A percentile compares a stretch with the other conserved stretches of the same genome.
These are phyloP conservation scores for Lomentospora prolificans DNA, from an alignment of 2,329 filamentous ascomycete genomes.

Conservation along the genomic window DNA sequence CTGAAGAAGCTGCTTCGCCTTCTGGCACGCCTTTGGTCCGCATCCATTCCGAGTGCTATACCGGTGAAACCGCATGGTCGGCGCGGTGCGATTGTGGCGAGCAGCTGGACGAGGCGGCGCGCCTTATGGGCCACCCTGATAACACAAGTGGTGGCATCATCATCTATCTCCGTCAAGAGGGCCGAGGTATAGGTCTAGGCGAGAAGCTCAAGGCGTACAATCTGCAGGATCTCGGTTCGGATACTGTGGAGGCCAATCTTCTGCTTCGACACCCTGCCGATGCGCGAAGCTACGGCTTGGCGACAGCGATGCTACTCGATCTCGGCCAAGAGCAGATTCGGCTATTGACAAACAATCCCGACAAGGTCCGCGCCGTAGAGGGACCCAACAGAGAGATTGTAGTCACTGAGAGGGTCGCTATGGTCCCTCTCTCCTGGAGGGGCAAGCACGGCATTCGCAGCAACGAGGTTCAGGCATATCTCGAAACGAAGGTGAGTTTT, in stretches of 20 bases:
- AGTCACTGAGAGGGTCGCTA: slow-evolving; percentile 83
- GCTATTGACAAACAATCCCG: slow-evolving; percentile 90
- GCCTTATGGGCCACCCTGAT: slow-evolving; percentile 72
- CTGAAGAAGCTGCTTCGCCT: neutral
- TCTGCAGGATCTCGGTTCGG: slow-evolving; percentile 89
- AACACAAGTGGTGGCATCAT: slow-evolving; percentile 71
- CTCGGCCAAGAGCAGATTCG: slow-evolving; percentile 70
- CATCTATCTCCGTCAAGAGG: slow-evolving; percentile 91
- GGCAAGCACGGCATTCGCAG: slow-evolving; percentile 75
- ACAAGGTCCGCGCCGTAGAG: slow-evolving; percentile 91
- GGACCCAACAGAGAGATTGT: slow-evolving; percentile 80
- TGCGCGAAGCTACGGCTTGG: slow-evolving; percentile 88
- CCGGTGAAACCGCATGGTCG: slow-evolving; percentile 96
- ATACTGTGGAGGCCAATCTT: slow-evolving; percentile 94
- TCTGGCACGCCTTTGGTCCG: slow-evolving; percentile 59
- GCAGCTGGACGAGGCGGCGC: slow-evolving; percentile 90
- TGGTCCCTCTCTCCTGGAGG: slow-evolving; percentile 93
- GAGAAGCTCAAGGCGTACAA: slow-evolving; percentile 99
- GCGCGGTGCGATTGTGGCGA: slow-evolving; percentile 96
- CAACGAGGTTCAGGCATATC: slow-evolving; percentile 83
- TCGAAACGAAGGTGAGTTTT: slow-evolving; percentile 75
- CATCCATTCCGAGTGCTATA: slow-evolving; percentile 98
- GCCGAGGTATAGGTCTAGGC: slow-evolving; percentile 84
- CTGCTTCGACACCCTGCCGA: slow-evolving; percentile 87
- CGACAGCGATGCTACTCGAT: slow-evolving; percentile 87